phyloP scores from a whole-genome alignment of 2,329 filamentous ascomycete genomes.

The Cladophialophora bantiana region DNA sequence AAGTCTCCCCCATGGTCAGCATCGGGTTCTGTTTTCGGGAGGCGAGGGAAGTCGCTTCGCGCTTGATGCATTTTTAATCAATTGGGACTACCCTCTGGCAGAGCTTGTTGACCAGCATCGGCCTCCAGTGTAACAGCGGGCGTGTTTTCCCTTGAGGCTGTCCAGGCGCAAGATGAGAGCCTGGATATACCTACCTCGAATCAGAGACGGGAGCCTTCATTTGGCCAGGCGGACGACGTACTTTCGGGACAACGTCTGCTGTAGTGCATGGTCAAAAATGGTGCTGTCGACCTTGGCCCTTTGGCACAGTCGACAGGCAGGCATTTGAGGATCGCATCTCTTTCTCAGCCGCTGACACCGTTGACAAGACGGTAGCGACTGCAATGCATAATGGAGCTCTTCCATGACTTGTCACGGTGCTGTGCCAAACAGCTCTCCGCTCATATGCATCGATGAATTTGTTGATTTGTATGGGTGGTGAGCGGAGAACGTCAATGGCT shows the following conservation, averaged over 20 bases:
- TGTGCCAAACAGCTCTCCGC: background rate
- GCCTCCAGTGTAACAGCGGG: constrained; percentile 5
- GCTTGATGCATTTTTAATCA: background rate
- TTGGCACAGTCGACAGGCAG: constrained; percentile 16
- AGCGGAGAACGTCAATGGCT: background rate
- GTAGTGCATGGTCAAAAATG: constrained; percentile 17
- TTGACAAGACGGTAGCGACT: constrained; percentile 19
- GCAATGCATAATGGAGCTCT: constrained; percentile 11
- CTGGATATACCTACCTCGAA: constrained; percentile 16
- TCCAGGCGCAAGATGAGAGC: constrained; percentile 14
- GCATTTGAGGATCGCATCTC: constrained; percentile 22
- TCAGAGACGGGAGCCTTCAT: constrained; percentile 4
- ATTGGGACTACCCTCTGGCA: background rate
- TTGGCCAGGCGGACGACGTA: background rate
- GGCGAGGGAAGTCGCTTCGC: background rate
- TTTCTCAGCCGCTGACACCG: constrained; percentile 14
- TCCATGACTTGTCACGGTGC: constrained; percentile 4
- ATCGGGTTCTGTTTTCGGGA: background rate
- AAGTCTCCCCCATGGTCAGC: constrained; percentile 10
- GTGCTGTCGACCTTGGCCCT: constrained; percentile 15
- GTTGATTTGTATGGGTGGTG: background rate
- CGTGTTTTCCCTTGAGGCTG: constrained; percentile 14
- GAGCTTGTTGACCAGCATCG: background rate
- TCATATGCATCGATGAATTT: background rate
- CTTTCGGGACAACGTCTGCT: constrained; percentile 19